Evolutionary conservation across 371 early-diverging fungal species (phyloP).

Genomic region (Mucor plumbeus): DNA sequence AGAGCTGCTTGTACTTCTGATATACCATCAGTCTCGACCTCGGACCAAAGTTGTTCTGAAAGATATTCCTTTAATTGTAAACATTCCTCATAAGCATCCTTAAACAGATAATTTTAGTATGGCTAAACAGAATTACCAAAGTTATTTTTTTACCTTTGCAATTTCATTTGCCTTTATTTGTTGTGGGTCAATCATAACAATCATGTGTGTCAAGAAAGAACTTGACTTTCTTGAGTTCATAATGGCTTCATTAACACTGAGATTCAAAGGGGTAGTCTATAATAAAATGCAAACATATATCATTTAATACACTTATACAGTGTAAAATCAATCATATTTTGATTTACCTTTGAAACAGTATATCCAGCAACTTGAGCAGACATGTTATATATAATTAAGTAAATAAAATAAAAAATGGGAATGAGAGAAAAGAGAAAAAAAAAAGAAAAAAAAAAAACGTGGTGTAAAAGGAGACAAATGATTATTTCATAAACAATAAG

Average conservation of each 20-base stretch:
- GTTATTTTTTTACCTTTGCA: constrained; percentile 30
- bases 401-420: neutral
- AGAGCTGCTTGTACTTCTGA: constrained; percentile 34
- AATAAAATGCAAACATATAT: neutral
- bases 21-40: constrained; percentile 40
- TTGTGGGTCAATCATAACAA: constrained; percentile 41
- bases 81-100: constrained; percentile 52
- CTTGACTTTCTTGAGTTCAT: constrained; percentile 32
- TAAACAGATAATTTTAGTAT: neutral
- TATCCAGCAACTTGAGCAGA: constrained; percentile 35
- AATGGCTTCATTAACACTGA: constrained; percentile 42
- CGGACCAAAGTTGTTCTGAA: constrained; percentile 51
- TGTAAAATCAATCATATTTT: neutral
- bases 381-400: neutral
- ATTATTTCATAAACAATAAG: neutral
- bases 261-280: constrained; percentile 36
- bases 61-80: constrained; percentile 42
- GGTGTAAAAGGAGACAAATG: neutral
- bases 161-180: constrained; percentile 45
- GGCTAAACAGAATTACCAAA: too few species aligned
- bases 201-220: constrained; percentile 37
- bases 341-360: constrained; percentile 26
- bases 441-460: neutral
- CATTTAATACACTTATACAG: neutral
- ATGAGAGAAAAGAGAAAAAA: neutral